Evolutionary conservation across 768 basidiomycete species (phyloP), one percentile per base, ranked within the genome.

Genomic region (Gymnopilus dilepis): DNA sequence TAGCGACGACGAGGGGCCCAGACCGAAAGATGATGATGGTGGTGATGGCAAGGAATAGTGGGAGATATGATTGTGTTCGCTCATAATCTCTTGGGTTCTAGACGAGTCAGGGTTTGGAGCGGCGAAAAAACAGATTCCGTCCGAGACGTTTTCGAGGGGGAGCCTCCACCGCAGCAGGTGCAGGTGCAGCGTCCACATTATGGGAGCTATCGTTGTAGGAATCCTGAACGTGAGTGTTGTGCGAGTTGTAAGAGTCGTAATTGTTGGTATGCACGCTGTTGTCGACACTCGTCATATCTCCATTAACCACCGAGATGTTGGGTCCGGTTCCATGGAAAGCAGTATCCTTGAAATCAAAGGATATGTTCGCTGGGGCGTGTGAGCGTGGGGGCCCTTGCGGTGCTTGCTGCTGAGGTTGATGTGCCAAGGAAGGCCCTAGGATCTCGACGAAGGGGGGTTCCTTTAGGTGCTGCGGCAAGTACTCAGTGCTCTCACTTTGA

Each of bases 121-220:
- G n/a, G n/a, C n/a, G n/a, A n/a, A n/a, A n/a, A n/a, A n/a, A n/a
- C n/a, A n/a, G n/a, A n/a, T n/a, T n/a, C n/a, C n/a, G n/a, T n/a
- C n/a, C n/a, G n/a, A n/a, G n/a, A n/a, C n/a, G n/a, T n/a, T n/a
- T n/a, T n/a, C n/a, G n/a, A n/a, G n/a, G n/a, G n/a, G n/a, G n/a
- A n/a, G n/a, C n/a, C n/a, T n/a, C n/a, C n/a, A n/a, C 30, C 12
- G 52, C 28, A 37, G 34, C 34, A 37, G 34, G 11, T 9, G 34
- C 34, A 37, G 34, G 11, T 9, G 34, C 34, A 38, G 52, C 26
- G 38, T 42, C 40, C 40, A 22, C 13, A 34, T 59, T 52, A 3
- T 51, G 50, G 11, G 69, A 67, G 12, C 62, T 56, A 40, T 68
- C 61, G 26, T 70, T 70, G 34, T 64, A 65, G 2, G 69, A 70